These are phyloP conservation scores for Geotrichum histeridarum DNA, from an alignment of 1,139 yeast genomes.

Conservation along the genomic window DNA sequence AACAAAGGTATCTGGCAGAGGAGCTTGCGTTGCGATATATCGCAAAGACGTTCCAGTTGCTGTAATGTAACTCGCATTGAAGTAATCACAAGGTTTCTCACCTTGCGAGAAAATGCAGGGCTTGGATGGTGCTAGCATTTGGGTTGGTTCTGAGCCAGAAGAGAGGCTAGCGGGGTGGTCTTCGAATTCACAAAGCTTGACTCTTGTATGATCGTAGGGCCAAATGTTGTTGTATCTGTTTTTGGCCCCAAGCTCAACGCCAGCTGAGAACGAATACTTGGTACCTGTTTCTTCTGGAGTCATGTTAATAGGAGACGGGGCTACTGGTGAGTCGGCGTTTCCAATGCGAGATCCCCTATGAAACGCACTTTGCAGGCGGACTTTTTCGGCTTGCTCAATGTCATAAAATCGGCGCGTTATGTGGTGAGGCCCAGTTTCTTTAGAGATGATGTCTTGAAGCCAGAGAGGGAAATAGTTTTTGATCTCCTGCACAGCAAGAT, in stretches of 20 bases:
- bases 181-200: conserved; percentile 41
- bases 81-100: conserved; percentile 41
- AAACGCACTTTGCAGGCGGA: conserved; percentile 35
- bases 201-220: conserved; percentile 79
- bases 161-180: not conserved
- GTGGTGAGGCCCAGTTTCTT: conserved; percentile 31
- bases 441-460: conserved; percentile 33
- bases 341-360: not conserved
- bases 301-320: conserved; percentile 18
- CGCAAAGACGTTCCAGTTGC: conserved; percentile 36
- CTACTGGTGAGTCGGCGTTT: not conserved
- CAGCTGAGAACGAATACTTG: conserved; percentile 53
- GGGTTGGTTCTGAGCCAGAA: not conserved
- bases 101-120: not conserved
- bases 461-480: conserved; percentile 34
- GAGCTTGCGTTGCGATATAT: conserved; percentile 85
- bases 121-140: not conserved
- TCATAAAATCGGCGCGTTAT: conserved; percentile 38
- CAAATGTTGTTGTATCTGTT: conserved; percentile 77
- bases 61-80: conserved; percentile 57
- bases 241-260: conserved; percentile 65
- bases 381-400: conserved; percentile 39
- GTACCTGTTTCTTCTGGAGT: conserved; percentile 19
- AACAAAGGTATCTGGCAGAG: conserved; percentile 65
- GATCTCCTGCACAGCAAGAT: conserved; percentile 16